phyloP scores from a whole-genome alignment of 495 filamentous ascomycete species.

The Haplographium delicatum region DNA sequence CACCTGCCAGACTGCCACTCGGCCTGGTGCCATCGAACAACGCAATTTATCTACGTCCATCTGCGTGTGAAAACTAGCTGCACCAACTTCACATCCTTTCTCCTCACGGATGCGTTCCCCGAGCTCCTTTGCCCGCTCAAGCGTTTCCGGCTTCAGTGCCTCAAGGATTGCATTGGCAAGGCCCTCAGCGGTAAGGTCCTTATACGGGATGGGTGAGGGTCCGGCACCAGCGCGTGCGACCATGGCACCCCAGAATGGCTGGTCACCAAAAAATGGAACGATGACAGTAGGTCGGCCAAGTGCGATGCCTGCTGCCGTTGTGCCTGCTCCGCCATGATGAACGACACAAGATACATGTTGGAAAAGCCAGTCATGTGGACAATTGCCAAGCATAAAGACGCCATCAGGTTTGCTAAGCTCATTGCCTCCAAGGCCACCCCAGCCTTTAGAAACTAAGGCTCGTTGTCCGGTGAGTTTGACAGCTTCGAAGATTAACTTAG shows the following conservation, averaged over 20 bases:
- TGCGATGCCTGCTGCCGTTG: constrained; percentile 58
- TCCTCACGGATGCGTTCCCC: constrained; percentile 31
- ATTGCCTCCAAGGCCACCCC: constrained; percentile 53
- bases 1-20: constrained; percentile 61
- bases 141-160: constrained; percentile 54
- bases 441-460: constrained; percentile 58
- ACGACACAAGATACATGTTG: constrained; percentile 51
- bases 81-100: constrained; percentile 65
- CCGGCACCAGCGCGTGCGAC: constrained; percentile 55
- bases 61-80: constrained; percentile 59
- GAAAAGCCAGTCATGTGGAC: constrained; percentile 67
- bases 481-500: constrained; percentile 53
- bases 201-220: constrained; percentile 63
- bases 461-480: constrained; percentile 49
- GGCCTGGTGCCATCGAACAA: constrained; percentile 57
- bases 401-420: constrained; percentile 40
- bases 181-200: constrained; percentile 53
- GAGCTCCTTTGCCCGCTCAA: constrained; percentile 51
- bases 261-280: constrained; percentile 62
- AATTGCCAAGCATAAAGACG: constrained; percentile 57
- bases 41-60: constrained; percentile 55
- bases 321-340: constrained; percentile 62
- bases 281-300: constrained; percentile 58
- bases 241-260: constrained; percentile 55
- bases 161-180: constrained; percentile 63